These are phyloP conservation scores for Diaporthe ilicicola DNA, from an alignment of 2,329 filamentous ascomycete species.

Conservation along the genomic window DNA sequence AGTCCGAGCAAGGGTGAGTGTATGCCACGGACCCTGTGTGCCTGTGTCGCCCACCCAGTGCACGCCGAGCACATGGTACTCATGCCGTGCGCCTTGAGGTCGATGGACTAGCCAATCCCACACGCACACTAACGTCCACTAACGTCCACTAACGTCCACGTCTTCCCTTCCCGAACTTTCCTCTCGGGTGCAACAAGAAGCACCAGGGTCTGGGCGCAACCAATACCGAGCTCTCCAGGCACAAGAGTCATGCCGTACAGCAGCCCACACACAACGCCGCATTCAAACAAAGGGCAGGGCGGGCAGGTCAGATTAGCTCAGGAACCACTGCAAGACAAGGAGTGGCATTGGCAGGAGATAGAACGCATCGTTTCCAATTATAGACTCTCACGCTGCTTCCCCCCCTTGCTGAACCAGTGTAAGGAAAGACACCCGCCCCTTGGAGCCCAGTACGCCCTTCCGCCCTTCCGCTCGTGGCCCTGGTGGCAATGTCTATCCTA, in stretches of 20 bases:
- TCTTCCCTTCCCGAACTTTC: background rate
- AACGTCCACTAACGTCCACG: background rate
- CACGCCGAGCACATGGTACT: constrained; percentile 23
- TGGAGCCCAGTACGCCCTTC: constrained; percentile 1
- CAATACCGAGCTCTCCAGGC: background rate
- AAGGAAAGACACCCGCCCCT: constrained; percentile 13
- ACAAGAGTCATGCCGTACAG: constrained; percentile 1
- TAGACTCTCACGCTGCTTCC: background rate
- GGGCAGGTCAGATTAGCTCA: constrained; percentile 23
- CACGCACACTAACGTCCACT: background rate
- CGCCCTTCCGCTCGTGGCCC: background rate
- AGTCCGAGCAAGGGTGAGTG: background rate
- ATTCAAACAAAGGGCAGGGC: background rate
- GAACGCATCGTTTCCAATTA: constrained; percentile 1
- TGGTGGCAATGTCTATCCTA: constrained; percentile 3
- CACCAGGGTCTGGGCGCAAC: background rate
- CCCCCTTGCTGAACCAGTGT: constrained; percentile 15
- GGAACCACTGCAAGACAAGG: background rate
- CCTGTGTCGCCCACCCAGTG: constrained; percentile 1
- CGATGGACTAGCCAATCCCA: background rate
- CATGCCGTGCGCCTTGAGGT: constrained; percentile 24
- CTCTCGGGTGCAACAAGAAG: constrained; percentile 22
- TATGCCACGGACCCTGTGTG: background rate
- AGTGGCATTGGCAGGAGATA: constrained; percentile 13
- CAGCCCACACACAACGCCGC: constrained; percentile 2